Base-by-base conservation (phyloP, 2,329 filamentous ascomycete species). In the Escovopsis sp. region DNA sequence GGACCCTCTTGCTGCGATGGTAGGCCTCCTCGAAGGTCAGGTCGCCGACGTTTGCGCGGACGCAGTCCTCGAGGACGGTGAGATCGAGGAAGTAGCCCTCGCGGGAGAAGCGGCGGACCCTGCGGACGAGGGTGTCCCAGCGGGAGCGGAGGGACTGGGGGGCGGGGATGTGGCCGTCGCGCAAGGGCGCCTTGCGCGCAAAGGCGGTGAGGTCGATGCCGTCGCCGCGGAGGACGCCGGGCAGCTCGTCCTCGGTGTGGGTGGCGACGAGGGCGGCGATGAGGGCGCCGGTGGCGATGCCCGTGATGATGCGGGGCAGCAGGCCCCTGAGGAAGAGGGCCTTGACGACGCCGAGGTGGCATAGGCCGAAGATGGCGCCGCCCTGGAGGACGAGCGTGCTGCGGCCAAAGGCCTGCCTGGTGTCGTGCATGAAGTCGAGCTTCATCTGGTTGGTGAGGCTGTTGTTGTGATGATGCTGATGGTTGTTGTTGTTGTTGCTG, bases 21-120 rank as follows among this genome's bases (percentile, higher is more conserved):
- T 88, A 94, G 0, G 89, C 89, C 62, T 95, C 89, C 59, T 93
- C 85, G 54, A 96, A 96, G 0, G 88, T 95, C 47, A 94, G 58
- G 52, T 94, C 83, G 9, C 87, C 88, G 12, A 94, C 79, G 50
- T 94, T 94, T 12, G 80, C 77, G 43, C 81, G 74, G 12, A 95
- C 81, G 50, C 85, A 89, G 44, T 88, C 76, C 55, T 93, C 86
- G 37, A 96, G 63, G 9, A 93, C 80, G 34, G 72, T 76, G 4
- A 85, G 76, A 57, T 95, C 87, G 27, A 94, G 71, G 45, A 94
- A 83, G 54, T 93, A 86, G 0, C 87, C 87, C 50, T 88, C 81
- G 33, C 68, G 68, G 39, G 79, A 68, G 54, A 89, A 87, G 37
- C 87, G 73, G 42, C 65, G 67, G 9, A 83, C 55, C 37, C 86